These are phyloP conservation scores for Peziza echinospora DNA, from an alignment of 495 filamentous ascomycete species.

Conservation along the genomic window DNA sequence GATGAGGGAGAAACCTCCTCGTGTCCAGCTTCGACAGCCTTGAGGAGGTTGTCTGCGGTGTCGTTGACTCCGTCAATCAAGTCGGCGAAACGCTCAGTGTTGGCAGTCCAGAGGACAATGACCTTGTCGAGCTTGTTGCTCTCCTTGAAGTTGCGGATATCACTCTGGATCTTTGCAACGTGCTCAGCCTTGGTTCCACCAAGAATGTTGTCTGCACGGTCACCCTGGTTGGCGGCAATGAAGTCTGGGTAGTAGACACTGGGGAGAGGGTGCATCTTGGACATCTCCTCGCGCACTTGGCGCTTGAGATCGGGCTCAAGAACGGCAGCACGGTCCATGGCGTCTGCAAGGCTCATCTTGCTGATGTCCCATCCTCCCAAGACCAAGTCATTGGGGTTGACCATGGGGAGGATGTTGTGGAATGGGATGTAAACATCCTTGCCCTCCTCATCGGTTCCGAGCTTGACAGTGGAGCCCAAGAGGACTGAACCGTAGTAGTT, in stretches of 20 bases:
- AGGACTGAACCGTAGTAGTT: slow-evolving; percentile 97
- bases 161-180: slow-evolving; percentile 81
- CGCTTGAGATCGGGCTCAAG: slow-evolving; percentile 81
- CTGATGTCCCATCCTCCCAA: slow-evolving; percentile 98
- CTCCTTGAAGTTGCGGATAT: slow-evolving; percentile 90
- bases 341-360: slow-evolving; percentile 59
- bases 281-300: slow-evolving; percentile 82
- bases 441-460: slow-evolving; percentile 66
- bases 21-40: slow-evolving; percentile 67
- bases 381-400: slow-evolving; percentile 86
- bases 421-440: slow-evolving; percentile 94
- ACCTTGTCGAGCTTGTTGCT: slow-evolving; percentile 77
- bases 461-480: slow-evolving; percentile 92
- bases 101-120: slow-evolving; percentile 95
- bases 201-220: slow-evolving; percentile 81
- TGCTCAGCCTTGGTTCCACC: slow-evolving; percentile 73
- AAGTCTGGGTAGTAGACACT: slow-evolving; percentile 98
- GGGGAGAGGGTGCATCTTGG: slow-evolving; percentile 66
- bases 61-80: slow-evolving; percentile 80
- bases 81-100: slow-evolving; percentile 91
- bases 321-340: slow-evolving; percentile 91
- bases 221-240: slow-evolving; percentile 96
- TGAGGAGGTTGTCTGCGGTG: slow-evolving; percentile 80
- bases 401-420: slow-evolving; percentile 86
- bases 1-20: slow-evolving; percentile 82